These are phyloP conservation scores for Prillingera fragicola DNA, from an alignment of 1,284 basidiomycete genomes.

Conservation along the genomic window DNA sequence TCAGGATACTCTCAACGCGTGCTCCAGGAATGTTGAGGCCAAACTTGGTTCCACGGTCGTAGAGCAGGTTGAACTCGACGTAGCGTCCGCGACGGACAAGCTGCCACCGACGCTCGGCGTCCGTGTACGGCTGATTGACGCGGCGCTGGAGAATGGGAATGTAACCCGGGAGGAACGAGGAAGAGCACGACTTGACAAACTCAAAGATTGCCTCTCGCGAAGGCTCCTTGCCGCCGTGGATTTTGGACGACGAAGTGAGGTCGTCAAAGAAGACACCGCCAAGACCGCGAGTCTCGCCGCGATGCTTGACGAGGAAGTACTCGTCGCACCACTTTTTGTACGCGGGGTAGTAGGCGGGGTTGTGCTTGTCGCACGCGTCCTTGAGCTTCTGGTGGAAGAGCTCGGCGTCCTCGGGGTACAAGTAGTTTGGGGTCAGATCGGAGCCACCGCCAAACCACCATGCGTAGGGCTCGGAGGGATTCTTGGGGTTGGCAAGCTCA, in stretches of 20 bases:
- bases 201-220: constrained; percentile 65
- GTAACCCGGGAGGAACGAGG: constrained; percentile 82
- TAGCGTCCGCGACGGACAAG: constrained; percentile 80
- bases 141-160: constrained; percentile 70
- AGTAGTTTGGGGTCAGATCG: constrained; percentile 90
- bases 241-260: constrained; percentile 50
- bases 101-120: constrained; percentile 74
- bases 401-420: constrained; percentile 76
- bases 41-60: constrained; percentile 65
- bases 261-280: constrained; percentile 98
- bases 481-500: constrained; percentile 65
- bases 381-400: constrained; percentile 85
- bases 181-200: constrained; percentile 64
- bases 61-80: constrained; percentile 90
- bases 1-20: constrained; percentile 85
- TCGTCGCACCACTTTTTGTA: constrained; percentile 98
- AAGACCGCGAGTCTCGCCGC: constrained; percentile 80
- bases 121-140: constrained; percentile 55
- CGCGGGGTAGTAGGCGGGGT: constrained; percentile 62
- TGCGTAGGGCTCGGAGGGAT: constrained; percentile 58
- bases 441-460: constrained; percentile 99
- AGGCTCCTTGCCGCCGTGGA: constrained; percentile 30
- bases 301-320: constrained; percentile 93
- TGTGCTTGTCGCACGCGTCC: constrained; percentile 68
- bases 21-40: constrained; percentile 86